Conservation (phyloP, 495 filamentous ascomycete species). For the Penicillium crystallinum region DNA sequence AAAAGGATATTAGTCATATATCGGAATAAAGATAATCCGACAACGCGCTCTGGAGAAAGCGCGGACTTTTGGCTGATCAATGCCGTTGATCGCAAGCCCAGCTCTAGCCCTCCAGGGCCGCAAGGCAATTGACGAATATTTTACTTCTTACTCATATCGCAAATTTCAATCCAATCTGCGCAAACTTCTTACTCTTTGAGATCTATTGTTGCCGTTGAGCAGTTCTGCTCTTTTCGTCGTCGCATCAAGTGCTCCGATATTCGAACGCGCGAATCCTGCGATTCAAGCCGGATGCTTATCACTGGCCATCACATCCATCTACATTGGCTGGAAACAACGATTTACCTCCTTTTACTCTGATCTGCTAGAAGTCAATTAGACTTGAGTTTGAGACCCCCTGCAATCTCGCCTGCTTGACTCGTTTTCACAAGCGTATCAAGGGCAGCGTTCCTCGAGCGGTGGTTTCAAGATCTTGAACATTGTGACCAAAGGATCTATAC, state of each 20-base stretch:
- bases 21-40: constrained; percentile 15
- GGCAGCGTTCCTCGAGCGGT: background rate
- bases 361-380: background rate
- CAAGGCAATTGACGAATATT: constrained; percentile 20
- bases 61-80: constrained; percentile 32
- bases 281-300: background rate
- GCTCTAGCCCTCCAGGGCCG: constrained; percentile 19
- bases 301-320: background rate
- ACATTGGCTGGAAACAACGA: background rate
- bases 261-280: constrained; percentile 5
- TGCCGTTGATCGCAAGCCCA: constrained; percentile 24
- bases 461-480: background rate
- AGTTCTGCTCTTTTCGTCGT: background rate
- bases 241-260: constrained; percentile 9
- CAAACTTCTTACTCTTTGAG: background rate
- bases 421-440: constrained; percentile 2
- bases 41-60: constrained; percentile 22
- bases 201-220: background rate
- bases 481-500: background rate
- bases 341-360: background rate
- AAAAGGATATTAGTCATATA: background rate
- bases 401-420: background rate
- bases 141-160: constrained; percentile 8
- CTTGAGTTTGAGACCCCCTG: background rate
- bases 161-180: background rate